Evolutionary conservation across 192 early-diverging fungal genomes (phyloP).

Genomic region (Funneliformis geosporum): DNA sequence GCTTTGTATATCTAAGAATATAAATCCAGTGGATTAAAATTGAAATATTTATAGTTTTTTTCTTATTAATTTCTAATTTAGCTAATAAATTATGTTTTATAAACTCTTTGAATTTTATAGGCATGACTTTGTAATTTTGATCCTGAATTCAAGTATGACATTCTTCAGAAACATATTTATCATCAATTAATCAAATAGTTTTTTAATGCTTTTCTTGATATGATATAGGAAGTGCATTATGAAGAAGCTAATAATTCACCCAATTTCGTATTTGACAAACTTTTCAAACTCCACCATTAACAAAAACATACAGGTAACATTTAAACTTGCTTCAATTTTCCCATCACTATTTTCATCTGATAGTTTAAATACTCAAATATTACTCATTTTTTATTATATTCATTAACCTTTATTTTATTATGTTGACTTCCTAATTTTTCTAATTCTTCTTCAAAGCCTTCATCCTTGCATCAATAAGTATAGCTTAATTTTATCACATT

Average conservation of each 20-base stretch:
- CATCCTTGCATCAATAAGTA: too few species aligned
- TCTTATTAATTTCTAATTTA: not conserved
- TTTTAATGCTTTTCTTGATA: constrained; percentile 1
- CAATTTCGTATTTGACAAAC: not conserved
- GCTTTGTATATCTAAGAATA: not conserved
- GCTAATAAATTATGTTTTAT: not conserved
- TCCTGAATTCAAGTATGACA: not conserved
- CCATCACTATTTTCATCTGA: not conserved
- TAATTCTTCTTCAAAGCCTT: not conserved
- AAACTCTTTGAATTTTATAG: constrained; percentile 2
- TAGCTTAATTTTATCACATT: too few species aligned
- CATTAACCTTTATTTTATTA: too few species aligned
- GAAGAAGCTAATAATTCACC: not conserved
- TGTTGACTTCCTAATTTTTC: not conserved
- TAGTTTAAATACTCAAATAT: not conserved
- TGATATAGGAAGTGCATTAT: not conserved
- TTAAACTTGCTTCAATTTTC: not conserved
- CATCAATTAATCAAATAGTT: not conserved
- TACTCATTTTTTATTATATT: too few species aligned
- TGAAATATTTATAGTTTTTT: not conserved
- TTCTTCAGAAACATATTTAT: not conserved
- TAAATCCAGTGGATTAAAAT: not conserved
- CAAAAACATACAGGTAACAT: not conserved
- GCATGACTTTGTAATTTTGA: not conserved
- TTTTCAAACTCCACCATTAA: not conserved